phyloP scores from a whole-genome alignment of 1,139 yeast genomes.

The Yamadazyma mexicana region DNA sequence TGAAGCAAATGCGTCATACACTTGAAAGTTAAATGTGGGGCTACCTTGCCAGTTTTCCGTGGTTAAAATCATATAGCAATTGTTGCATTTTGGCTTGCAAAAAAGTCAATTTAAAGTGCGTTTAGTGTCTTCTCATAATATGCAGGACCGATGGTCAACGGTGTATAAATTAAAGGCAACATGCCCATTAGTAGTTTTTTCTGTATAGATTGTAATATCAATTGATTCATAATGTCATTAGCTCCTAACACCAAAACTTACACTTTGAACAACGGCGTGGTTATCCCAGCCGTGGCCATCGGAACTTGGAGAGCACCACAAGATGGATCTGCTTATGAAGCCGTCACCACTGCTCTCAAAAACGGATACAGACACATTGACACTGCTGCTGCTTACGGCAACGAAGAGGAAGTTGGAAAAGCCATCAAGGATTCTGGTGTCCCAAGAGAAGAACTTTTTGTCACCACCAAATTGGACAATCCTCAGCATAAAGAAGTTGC shows the following conservation, averaged over 20 bases:
- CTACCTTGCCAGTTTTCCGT: no score
- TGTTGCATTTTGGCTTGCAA: no score
- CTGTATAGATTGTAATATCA: no score
- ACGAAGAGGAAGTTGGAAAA: constrained; percentile 68
- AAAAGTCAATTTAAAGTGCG: no score
- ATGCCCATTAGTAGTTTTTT: no score
- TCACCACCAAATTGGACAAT: constrained; percentile 83
- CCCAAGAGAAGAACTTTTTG: constrained; percentile 69
- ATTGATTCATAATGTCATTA: constrained; percentile 8
- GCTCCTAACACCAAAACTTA: constrained; percentile 22
- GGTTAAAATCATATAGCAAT: no score
- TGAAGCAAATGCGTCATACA: no score
- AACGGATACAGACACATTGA: constrained; percentile 81
- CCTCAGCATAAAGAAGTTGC: constrained; percentile 58
- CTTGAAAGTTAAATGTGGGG: no score
- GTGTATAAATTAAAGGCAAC: no score
- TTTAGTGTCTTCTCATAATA: no score
- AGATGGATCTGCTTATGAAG: constrained; percentile 54
- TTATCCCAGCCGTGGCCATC: constrained; percentile 69
- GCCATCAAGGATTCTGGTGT: constrained; percentile 67
- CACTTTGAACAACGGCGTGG: constrained; percentile 63
- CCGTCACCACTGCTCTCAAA: constrained; percentile 64
- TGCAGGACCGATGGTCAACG: no score
- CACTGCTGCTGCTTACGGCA: constrained; percentile 69
- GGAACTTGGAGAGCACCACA: constrained; percentile 76